A percentile compares a stretch with the other conserved stretches of the same genome.
Conservation (phyloP, 371 early-diverging fungal species). For the Umbelopsis sp. region DNA sequence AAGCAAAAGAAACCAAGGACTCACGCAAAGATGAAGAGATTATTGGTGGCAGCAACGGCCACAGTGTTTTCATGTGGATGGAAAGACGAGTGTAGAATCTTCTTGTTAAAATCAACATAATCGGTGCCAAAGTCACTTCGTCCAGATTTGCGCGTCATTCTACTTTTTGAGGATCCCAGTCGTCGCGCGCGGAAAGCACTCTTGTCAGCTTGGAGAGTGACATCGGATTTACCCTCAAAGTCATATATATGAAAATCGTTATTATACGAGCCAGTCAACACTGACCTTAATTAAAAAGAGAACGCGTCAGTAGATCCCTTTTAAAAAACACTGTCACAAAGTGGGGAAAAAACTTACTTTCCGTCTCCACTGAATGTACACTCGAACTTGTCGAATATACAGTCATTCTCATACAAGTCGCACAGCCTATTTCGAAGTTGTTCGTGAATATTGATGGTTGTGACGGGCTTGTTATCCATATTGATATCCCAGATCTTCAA, state of each 20-base stretch:
- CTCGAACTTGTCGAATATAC: conserved; percentile 99
- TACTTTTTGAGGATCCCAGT: conserved; percentile 61
- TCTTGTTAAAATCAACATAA: conserved; percentile 89
- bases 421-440: conserved; percentile 92
- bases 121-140: conserved; percentile 57
- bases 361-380: conserved; percentile 96
- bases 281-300: conserved; percentile 44
- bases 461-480: conserved; percentile 92
- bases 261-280: conserved; percentile 95
- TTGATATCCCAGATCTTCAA: conserved; percentile 98
- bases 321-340: no score
- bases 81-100: conserved; percentile 97
- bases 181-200: conserved; percentile 93
- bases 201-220: conserved; percentile 95
- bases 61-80: conserved; percentile 96
- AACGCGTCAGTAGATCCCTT: background rate
- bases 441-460: conserved; percentile 95
- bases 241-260: conserved; percentile 94
- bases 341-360: conserved; percentile 28
- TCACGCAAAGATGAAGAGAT: conserved; percentile 93
- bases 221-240: conserved; percentile 69
- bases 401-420: conserved; percentile 98
- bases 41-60: conserved; percentile 97
- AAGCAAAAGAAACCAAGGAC: conserved; percentile 20
- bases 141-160: conserved; percentile 33